phyloP scores from a whole-genome alignment of 371 early-diverging fungal genomes.

The Apophysomyces sp. region DNA sequence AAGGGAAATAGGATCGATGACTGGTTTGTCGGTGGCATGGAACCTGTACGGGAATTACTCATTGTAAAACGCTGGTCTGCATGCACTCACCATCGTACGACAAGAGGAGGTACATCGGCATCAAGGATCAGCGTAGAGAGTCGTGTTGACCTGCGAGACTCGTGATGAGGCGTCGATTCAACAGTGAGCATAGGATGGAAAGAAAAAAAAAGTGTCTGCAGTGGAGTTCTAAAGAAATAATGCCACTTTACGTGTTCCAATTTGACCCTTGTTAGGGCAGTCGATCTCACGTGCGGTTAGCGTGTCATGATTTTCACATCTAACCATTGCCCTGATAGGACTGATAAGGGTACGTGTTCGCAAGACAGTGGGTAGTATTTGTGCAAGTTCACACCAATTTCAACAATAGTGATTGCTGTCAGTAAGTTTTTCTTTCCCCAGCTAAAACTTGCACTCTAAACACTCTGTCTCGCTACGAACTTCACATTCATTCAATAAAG shows the following conservation, averaged over 20 bases:
- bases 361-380: too few species aligned
- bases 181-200: background rate
- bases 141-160: background rate
- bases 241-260: background rate
- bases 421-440: too few species aligned
- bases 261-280: background rate
- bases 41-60: constrained; percentile 10
- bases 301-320: background rate
- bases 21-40: constrained; percentile 20
- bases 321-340: background rate
- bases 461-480: too few species aligned
- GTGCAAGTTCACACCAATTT: too few species aligned
- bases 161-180: background rate
- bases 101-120: constrained; percentile 20
- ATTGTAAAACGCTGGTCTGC: background rate
- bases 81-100: constrained; percentile 15
- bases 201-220: background rate
- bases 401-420: too few species aligned
- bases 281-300: background rate
- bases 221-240: background rate
- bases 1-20: constrained; percentile 18
- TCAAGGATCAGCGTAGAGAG: constrained; percentile 19
- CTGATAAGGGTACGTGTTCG: too few species aligned
- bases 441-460: too few species aligned
- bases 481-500: too few species aligned